Evolutionary conservation across 345 rosid genomes (phyloP), one percentile per base, ranked within the genome.

Genomic region (Crucihimalaya himalaica): DNA sequence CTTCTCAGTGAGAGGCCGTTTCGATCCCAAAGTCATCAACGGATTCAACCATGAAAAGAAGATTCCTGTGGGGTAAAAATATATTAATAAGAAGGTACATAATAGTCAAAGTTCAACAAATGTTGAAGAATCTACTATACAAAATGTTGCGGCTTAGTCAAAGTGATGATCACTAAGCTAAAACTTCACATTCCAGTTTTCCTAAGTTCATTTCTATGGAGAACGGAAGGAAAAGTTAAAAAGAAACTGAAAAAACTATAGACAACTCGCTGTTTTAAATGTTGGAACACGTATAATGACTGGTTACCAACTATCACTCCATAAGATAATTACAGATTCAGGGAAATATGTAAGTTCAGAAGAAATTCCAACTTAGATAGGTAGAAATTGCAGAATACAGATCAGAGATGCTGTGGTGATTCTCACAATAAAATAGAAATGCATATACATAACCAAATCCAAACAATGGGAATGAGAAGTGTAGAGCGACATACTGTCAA

Each of bases 41-140:
- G 98, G 90, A 82, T 80, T 85, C 88, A 92, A 84, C 99, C 99
- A 95, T 59, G 88, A 63, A 74, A 95, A 95, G 74, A 86, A 52
- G 45, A 73, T 81, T 31, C 63, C 99, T 95, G 78, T 34, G 74
- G 14, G 32, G 23, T n/a, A 28, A 18, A 65, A 28, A 8, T n/a
- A 60, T 62, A 60, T 5, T 47, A 21, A 20, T 27, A 40, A 29
- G 63, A 60, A 76, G 32, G 28, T 15, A 63, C 65, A 29, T 29
- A 20, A 14, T 40, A 55, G 58, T 53, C 50, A 43, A 48, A 63
- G 8, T 35, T 63, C 19, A 70, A 65, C 48, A 20, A 19, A 45
- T 55, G 43, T 62, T 19, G 43, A 70, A 63, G 66, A 76, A 56
- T 70, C 20, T 55, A 54, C 11, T 13, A 18, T 37, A 34, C 28